Evolutionary conservation across 1,139 yeast species (phyloP).

Genomic region (Lodderomyces theae): DNA sequence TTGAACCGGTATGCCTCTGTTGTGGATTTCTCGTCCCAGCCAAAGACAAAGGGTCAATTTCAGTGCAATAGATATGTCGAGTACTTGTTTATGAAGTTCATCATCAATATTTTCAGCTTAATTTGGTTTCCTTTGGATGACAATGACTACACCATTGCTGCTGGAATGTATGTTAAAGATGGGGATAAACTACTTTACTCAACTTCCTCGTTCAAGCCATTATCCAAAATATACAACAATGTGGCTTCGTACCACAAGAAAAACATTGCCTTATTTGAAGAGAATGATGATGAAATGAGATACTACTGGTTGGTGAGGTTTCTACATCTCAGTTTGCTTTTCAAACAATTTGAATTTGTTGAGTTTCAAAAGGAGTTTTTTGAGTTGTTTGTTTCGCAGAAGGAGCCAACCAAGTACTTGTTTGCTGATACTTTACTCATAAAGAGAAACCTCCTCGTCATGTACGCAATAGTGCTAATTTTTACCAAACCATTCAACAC

Average conservation of each 20-base stretch:
- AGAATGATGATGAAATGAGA: slow-evolving; percentile 17
- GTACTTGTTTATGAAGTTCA: slow-evolving; percentile 25
- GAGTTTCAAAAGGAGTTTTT: slow-evolving; percentile 25
- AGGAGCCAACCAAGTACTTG: slow-evolving; percentile 8
- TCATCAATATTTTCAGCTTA: slow-evolving; percentile 20
- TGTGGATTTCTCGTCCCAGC: slow-evolving; percentile 26
- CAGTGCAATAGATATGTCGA: slow-evolving; percentile 25
- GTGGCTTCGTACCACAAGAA: slow-evolving; percentile 22
- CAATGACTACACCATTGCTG: slow-evolving; percentile 5
- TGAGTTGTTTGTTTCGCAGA: slow-evolving; percentile 15
- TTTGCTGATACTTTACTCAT: slow-evolving; percentile 14
- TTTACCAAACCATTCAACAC: slow-evolving; percentile 30
- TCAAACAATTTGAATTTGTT: slow-evolving; percentile 24
- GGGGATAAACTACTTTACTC: slow-evolving; percentile 11
- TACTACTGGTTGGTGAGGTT: slow-evolving; percentile 25
- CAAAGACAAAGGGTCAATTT: slow-evolving; percentile 20
- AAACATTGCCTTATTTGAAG: slow-evolving; percentile 18
- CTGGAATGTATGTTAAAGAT: slow-evolving; percentile 7
- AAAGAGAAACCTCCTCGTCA: slow-evolving; percentile 21
- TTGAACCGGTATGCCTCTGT: slow-evolving; percentile 20
- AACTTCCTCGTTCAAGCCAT: slow-evolving; percentile 15
- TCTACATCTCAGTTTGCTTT: slow-evolving; percentile 22
- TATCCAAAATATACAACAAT: slow-evolving; percentile 22
- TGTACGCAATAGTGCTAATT: slow-evolving; percentile 26
- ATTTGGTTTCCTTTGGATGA: slow-evolving; percentile 22